A percentile compares a stretch with the other conserved stretches of the same genome.
Conservation (phyloP, 345 rosid genomes). For the Salix suchowensis region DNA sequence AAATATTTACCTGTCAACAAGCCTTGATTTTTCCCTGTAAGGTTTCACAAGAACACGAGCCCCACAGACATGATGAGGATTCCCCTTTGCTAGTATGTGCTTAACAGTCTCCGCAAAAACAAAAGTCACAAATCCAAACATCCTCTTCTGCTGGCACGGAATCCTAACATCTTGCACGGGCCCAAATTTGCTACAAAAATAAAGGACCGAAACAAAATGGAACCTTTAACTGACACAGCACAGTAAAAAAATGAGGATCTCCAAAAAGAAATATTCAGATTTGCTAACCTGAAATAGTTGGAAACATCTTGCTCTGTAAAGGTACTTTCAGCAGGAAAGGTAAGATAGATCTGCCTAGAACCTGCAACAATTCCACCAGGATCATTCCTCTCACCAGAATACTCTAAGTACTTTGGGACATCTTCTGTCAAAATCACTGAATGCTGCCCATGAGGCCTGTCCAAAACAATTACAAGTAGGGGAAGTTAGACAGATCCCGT, state of each 20-base stretch:
- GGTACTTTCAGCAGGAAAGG: constrained; percentile 89
- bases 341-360: constrained; percentile 85
- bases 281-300: constrained; percentile 57
- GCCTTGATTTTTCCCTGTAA: constrained; percentile 79
- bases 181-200: constrained; percentile 65
- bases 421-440: constrained; percentile 85
- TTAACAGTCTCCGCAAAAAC: constrained; percentile 61
- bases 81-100: constrained; percentile 70
- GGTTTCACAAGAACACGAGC: constrained; percentile 98
- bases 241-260: background rate
- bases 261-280: background rate
- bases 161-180: constrained; percentile 93
- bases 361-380: constrained; percentile 55
- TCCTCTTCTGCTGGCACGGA: constrained; percentile 88
- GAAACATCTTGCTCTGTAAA: constrained; percentile 86
- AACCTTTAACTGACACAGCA: background rate
- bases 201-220: background rate
- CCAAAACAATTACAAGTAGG: background rate
- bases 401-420: constrained; percentile 55
- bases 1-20: constrained; percentile 45
- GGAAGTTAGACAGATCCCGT: background rate
- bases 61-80: constrained; percentile 90
- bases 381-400: constrained; percentile 49
- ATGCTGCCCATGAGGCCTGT: constrained; percentile 97
- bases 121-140: constrained; percentile 96